Base-by-base conservation (phyloP, 306 rosid species). In the Cercis canadensis region DNA sequence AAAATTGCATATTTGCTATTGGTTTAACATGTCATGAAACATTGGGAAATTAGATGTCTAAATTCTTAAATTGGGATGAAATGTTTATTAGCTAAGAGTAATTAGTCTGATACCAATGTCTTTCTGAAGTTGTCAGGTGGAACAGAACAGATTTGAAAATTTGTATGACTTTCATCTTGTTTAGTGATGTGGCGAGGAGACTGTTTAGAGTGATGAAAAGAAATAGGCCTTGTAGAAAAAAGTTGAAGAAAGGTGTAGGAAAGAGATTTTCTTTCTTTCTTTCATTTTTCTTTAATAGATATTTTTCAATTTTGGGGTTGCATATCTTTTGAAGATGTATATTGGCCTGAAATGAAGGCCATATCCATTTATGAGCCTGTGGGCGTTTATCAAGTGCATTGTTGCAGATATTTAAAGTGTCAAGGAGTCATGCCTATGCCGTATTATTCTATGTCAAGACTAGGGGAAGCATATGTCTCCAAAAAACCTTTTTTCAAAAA, bases 391-490 rank as follows among this genome's bases (percentile, higher is more conserved):
- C 32, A 64, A 54, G 14, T 64, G 41, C 41, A 32, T 16, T 15
- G 47, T 29, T 58, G 18, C 7, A 5, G 24, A 57, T 65, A 16
- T 47, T 57, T 57, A 46, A 31, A 21, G 46, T 29, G 53, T 72
- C 17, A 14, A 36, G 62, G 21, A 14, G 60, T 58, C 58, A 43
- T 63, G 58, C 41, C 64, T 41, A 17, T 43, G n/a, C n/a, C n/a
- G n/a, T 43, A 40, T 51, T 11, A 47, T 63, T 31, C 54, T 39
- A 44, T 43, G 54, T 18, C 24, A 44, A 41, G 11, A 5, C 40
- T 8, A 13, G 31, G 53, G 53, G 63, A 40, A 67, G 50, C 65
- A 64, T 31, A 54, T 74, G 57, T 47, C 44, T 62, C 29, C 6
- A 13, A 17, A 36, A 12, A 10, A n/a, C 18, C 57, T 6, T 24